Percentiles rank a stretch among this genome's conserved stretches.
Evolutionary conservation across 768 basidiomycete genomes (phyloP).

Genomic region (Nidula microcarpa): DNA sequence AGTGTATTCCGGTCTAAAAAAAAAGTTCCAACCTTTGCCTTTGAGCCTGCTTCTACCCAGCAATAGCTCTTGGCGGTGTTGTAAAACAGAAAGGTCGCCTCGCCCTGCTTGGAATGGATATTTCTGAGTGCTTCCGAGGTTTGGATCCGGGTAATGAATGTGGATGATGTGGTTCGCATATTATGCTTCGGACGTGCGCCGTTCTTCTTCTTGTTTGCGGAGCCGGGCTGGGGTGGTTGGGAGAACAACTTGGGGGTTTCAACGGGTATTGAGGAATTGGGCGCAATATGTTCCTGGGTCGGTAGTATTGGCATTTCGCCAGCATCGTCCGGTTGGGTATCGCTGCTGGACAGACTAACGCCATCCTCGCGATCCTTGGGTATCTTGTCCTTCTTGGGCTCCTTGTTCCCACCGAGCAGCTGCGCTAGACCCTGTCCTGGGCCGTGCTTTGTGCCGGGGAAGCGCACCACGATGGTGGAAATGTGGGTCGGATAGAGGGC

Average conservation of each 20-base stretch:
- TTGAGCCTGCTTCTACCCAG: slow-evolving; percentile 85
- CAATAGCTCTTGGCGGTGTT: slow-evolving; percentile 81
- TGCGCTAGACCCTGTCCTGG: slow-evolving; percentile 63
- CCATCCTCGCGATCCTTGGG: slow-evolving; percentile 61
- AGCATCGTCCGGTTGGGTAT: slow-evolving; percentile 60
- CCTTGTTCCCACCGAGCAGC: slow-evolving; percentile 66
- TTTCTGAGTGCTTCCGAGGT: slow-evolving; percentile 74
- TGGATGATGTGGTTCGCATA: slow-evolving; percentile 86
- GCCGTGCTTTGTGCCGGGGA: slow-evolving; percentile 52
- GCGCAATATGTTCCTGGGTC: slow-evolving; percentile 35
- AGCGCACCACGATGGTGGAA: slow-evolving; percentile 59
- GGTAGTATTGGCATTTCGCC: slow-evolving; percentile 28
- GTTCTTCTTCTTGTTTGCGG: slow-evolving; percentile 59
- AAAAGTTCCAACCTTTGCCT: slow-evolving; percentile 61
- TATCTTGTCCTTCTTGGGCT: slow-evolving; percentile 43
- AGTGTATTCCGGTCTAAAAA: not conserved
- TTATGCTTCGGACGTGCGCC: slow-evolving; percentile 82
- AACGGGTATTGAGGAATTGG: slow-evolving; percentile 30
- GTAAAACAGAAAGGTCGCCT: slow-evolving; percentile 83
- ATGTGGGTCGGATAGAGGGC: slow-evolving; percentile 57
- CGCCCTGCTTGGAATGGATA: slow-evolving; percentile 79
- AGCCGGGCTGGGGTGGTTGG: slow-evolving; percentile 21
- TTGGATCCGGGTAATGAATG: slow-evolving; percentile 87
- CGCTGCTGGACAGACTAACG: slow-evolving; percentile 78
- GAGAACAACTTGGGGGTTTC: slow-evolving; percentile 63